These are phyloP conservation scores for Wickerhamiella sergipiensis DNA, from an alignment of 805 yeast species.

Conservation along the genomic window DNA sequence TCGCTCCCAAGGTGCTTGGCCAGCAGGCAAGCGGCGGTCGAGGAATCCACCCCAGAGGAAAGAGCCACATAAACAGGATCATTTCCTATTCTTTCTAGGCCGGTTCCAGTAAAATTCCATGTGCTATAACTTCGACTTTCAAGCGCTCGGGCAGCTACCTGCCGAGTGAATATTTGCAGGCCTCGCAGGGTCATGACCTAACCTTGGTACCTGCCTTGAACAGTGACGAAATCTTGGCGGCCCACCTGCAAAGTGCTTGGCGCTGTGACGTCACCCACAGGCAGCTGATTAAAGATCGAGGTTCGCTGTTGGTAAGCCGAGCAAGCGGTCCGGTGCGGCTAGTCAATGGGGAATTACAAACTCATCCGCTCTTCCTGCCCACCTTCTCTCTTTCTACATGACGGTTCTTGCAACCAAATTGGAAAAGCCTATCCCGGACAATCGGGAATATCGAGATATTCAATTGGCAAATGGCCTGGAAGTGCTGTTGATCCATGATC, in stretches of 20 bases:
- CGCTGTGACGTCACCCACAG: too few species aligned
- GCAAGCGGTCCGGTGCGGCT: background rate
- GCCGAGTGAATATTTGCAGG: too few species aligned
- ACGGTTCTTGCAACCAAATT: slow-evolving; percentile 12
- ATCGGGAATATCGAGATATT: slow-evolving; percentile 59
- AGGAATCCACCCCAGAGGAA: slow-evolving; percentile 96
- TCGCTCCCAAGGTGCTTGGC: slow-evolving; percentile 29
- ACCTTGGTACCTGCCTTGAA: too few species aligned
- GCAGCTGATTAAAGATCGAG: background rate
- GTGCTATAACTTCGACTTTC: too few species aligned
- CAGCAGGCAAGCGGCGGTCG: slow-evolving; percentile 67
- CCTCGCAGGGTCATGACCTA: too few species aligned
- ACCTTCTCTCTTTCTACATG: background rate
- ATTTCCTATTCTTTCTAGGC: background rate
- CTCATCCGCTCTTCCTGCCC: background rate
- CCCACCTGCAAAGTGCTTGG: too few species aligned
- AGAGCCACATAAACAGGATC: slow-evolving; percentile 67
- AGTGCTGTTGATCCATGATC: slow-evolving; percentile 62
- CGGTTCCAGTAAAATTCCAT: background rate
- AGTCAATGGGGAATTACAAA: background rate
- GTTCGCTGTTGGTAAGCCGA: background rate
- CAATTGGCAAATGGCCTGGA: slow-evolving; percentile 56
- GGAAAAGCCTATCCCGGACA: slow-evolving; percentile 43
- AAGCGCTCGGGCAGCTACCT: too few species aligned
- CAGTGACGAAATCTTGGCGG: too few species aligned